Percentiles rank a stretch among this genome's conserved stretches.
These are phyloP conservation scores for Groenewaldozyma tartarivorans DNA, from an alignment of 805 yeast species.

Conservation along the genomic window DNA sequence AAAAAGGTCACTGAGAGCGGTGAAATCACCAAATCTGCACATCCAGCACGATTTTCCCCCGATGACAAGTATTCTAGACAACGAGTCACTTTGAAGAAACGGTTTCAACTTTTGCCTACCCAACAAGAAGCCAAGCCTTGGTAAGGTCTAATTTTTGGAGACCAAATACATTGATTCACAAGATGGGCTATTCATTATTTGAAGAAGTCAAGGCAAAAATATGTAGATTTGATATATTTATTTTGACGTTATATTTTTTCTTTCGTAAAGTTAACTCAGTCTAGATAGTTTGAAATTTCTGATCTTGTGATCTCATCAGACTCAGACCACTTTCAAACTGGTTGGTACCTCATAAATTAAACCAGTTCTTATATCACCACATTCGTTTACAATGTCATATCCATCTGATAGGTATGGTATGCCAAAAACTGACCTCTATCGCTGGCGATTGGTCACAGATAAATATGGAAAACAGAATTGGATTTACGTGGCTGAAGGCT, in stretches of 20 bases:
- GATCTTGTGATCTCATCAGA: too few relatives aligned
- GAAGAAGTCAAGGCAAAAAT: too few relatives aligned
- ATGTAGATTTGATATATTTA: too few relatives aligned
- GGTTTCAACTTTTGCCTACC: constrained; percentile 81
- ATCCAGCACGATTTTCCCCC: constrained; percentile 99
- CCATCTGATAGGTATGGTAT: constrained; percentile 62
- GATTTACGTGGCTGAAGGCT: constrained; percentile 40
- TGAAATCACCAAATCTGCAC: constrained; percentile 96
- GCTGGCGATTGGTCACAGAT: constrained; percentile 70
- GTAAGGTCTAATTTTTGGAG: constrained; percentile 3
- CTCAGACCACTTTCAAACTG: too few relatives aligned
- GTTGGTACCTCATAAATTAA: too few relatives aligned
- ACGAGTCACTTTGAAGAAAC: constrained; percentile 95
- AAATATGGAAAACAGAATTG: constrained; percentile 73
- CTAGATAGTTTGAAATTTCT: too few relatives aligned
- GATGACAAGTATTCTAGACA: constrained; percentile 99
- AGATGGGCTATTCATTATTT: too few relatives aligned
- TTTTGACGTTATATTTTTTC: too few relatives aligned
- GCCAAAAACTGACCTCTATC: constrained; percentile 53
- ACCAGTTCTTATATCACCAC: too few relatives aligned
- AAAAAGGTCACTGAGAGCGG: constrained; percentile 74
- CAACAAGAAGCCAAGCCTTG: constrained; percentile 37
- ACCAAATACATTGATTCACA: background rate
- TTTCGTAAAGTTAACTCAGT: too few relatives aligned
- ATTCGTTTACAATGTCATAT: background rate